phyloP scores from a whole-genome alignment of 2,329 filamentous ascomycete species.

The Monosporascus sp. region DNA sequence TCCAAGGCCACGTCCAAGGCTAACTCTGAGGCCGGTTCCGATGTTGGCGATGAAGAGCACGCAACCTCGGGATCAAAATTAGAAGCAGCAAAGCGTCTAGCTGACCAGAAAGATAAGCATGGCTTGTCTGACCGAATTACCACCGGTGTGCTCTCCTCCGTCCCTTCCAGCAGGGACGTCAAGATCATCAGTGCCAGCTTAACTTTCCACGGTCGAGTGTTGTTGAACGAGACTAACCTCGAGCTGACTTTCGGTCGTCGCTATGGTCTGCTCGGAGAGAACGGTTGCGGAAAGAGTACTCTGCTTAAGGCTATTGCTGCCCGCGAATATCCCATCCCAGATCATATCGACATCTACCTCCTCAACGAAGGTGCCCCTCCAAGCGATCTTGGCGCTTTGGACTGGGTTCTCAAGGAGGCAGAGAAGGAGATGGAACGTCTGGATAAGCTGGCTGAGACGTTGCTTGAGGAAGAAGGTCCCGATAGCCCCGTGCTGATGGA shows the following conservation, averaged over 20 bases:
- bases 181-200: conserved; percentile 92
- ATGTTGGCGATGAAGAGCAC: conserved; percentile 61
- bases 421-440: conserved; percentile 87
- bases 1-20: conserved; percentile 64
- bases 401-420: conserved; percentile 95
- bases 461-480: conserved; percentile 87
- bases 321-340: conserved; percentile 92
- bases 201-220: conserved; percentile 95
- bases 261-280: conserved; percentile 94
- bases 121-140: conserved; percentile 97
- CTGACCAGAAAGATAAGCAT: conserved; percentile 90
- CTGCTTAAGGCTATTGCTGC: conserved; percentile 88
- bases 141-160: conserved; percentile 88
- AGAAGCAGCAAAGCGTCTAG: conserved; percentile 79
- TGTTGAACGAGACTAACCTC: conserved; percentile 88
- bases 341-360: conserved; percentile 96
- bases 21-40: conserved; percentile 66
- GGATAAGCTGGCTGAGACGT: conserved; percentile 81
- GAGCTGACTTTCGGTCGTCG: conserved; percentile 89
- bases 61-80: conserved; percentile 68
- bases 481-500: conserved; percentile 88
- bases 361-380: conserved; percentile 94
- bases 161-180: conserved; percentile 81
- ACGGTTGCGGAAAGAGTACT: conserved; percentile 99
- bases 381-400: conserved; percentile 81